Evolutionary conservation across 2,329 filamentous ascomycete genomes (phyloP), one percentile per base, ranked within the genome.

Genomic region (Dactylella cylindrospora): DNA sequence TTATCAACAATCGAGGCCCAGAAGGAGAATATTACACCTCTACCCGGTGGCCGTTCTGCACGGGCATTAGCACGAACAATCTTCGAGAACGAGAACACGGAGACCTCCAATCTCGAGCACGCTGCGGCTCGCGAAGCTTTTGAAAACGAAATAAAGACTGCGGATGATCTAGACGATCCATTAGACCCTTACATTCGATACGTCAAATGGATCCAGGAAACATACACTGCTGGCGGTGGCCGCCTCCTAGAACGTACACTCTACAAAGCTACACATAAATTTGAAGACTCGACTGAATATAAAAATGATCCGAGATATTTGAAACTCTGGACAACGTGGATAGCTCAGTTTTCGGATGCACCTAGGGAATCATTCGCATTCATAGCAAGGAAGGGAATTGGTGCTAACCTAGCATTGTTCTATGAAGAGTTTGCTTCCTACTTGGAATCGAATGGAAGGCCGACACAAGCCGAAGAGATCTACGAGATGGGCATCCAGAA

Each of bases 341-440:
- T 97, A 70, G 81, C 85, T 45, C 82, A 96, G 68, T 97, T 97
- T 74, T 87, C 88, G 3, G 93, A 97, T 71, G 79, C 88, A n/a
- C 90, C 91, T 1, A 84, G 91, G 46, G 93, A 98, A 74, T 89
- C 87, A 0, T 98, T 90, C 71, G 83, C 93, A 39, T 98, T 94
- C 71, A 79, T 98, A 28, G 85, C 91, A 9, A 86, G 90, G 44
- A 90, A 98, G 71, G 80, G 79, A 65, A 88, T 98, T 61, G 93
- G 91, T 62, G 90, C 96, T 70, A 78, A 79, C 0, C 79, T 98
- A 2, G 93, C 93, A 1, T 77, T 97, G 2, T 98, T 90, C 73
- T 98, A 98, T 73, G 93, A 98, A 72, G 93, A 97, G 70, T 98
- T 95, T 71, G 90, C 93, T 0, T 86, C 83, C 1, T 97, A 90